Base-by-base conservation (phyloP, 148 eudicot species). In the Silene latifolia region DNA sequence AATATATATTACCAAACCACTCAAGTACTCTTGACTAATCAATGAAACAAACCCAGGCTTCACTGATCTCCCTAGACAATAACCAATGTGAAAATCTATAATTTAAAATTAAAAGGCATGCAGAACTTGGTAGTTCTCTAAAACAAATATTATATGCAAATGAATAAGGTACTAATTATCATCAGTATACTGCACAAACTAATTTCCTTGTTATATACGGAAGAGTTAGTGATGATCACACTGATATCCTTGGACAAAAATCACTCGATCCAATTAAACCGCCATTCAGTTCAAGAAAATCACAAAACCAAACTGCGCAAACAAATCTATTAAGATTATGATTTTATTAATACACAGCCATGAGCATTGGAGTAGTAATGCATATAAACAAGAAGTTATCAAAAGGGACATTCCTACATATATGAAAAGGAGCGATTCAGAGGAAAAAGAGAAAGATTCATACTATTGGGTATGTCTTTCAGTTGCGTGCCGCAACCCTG, bases 401-500 rank as follows among this genome's bases (percentile, higher is more conserved):
- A 53, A 71, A 54, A 64, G 14, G 12, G 42, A 17, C 8, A 23
- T 5, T 44, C 21, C 17, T 8, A 66, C 32, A 19, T 23, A 15
- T 42, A 13, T 51, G 21, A 25, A 8, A 29, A 51, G 4, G 56
- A 51, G 56, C 18, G 17, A 51, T 51, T 51, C 44, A 15, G 20
- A 17, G 12, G 17, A 51, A 14, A 12, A 32, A 56, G 27, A 72
- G 67, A 39, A 3, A 63, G 59, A 29, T 20, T 19, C 56, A 46
- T 91, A 95, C 98, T 93, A 80, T 92, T 91, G 70, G 98, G 97
- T 64, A 95, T 95, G 65, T 95, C 98, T 80, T 92, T 92, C 74
- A 95, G 79, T 32, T 86, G 88, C 67, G 91, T 86, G 67, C 98
- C 98, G 66, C 81, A 86, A 17, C 98, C 98, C 98, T 95, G 97